Evolutionary conservation across 1,284 basidiomycete genomes (phyloP).

Genomic region (Exobasidium cylindrosporum): DNA sequence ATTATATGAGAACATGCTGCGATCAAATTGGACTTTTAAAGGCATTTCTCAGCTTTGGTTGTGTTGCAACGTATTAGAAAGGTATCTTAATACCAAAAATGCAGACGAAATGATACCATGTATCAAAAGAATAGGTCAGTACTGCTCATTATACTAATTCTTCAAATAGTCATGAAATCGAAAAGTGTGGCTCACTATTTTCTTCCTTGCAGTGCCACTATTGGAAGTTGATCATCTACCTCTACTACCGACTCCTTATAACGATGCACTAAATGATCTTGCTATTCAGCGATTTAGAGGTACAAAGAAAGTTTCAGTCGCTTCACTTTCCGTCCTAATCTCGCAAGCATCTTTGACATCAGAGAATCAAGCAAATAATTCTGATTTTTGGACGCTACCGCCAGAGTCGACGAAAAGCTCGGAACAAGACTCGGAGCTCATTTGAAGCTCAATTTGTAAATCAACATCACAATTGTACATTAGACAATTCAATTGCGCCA

Average conservation of each 20-base stretch:
- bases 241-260: neutral
- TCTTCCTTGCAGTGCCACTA: conserved; percentile 3
- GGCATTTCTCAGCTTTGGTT: conserved; percentile 13
- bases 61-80: conserved; percentile 19
- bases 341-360: neutral
- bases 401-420: neutral
- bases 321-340: neutral
- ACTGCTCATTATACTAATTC: neutral
- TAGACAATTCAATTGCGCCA: too few relatives aligned
- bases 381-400: conserved; percentile 1
- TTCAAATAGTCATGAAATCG: too few relatives aligned
- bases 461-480: too few relatives aligned
- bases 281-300: conserved; percentile 6
- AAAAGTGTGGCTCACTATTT: neutral
- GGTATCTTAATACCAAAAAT: conserved; percentile 1
- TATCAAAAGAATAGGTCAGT: neutral
- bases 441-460: too few relatives aligned
- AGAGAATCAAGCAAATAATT: neutral
- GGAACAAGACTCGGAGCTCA: neutral
- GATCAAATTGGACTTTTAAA: conserved; percentile 22
- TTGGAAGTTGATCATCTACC: neutral
- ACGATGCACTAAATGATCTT: conserved; percentile 14
- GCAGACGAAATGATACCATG: neutral
- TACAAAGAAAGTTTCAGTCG: neutral
- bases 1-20: conserved; percentile 25